These are phyloP conservation scores for Leptodontidium sp. DNA, from an alignment of 2,329 filamentous ascomycete genomes.

Conservation along the genomic window DNA sequence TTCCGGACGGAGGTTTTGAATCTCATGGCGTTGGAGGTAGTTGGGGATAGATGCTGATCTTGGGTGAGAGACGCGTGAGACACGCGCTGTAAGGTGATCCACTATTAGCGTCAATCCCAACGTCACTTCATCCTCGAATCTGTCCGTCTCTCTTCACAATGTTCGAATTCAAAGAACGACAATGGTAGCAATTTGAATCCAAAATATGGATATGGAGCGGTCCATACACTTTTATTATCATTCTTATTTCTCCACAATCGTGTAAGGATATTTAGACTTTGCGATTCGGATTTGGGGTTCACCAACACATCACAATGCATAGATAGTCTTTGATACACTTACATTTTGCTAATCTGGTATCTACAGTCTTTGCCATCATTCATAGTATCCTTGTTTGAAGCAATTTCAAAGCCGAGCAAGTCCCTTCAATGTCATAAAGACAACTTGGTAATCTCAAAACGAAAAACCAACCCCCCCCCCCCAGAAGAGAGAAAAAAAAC, in stretches of 20 bases:
- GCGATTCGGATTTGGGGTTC: too few relatives aligned
- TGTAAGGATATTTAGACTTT: too few relatives aligned
- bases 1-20: conserved; percentile 73
- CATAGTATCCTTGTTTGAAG: background rate
- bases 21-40: conserved; percentile 58
- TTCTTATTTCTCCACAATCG: background rate
- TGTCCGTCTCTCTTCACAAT: background rate
- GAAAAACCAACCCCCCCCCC: too few relatives aligned
- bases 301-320: too few relatives aligned
- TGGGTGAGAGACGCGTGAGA: background rate
- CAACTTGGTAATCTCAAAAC: background rate
- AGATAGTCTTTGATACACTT: too few relatives aligned
- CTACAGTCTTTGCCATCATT: background rate
- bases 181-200: background rate
- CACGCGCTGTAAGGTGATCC: conserved; percentile 14
- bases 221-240: background rate
- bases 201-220: background rate
- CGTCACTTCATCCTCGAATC: conserved; percentile 1
- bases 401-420: background rate
- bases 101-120: conserved; percentile 1
- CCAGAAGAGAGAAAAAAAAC: background rate
- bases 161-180: background rate
- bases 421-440: background rate
- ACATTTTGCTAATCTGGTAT: background rate
- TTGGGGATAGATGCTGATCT: background rate